Base-by-base conservation (phyloP, 495 filamentous ascomycete species). In the Cudoniella acicularis region DNA sequence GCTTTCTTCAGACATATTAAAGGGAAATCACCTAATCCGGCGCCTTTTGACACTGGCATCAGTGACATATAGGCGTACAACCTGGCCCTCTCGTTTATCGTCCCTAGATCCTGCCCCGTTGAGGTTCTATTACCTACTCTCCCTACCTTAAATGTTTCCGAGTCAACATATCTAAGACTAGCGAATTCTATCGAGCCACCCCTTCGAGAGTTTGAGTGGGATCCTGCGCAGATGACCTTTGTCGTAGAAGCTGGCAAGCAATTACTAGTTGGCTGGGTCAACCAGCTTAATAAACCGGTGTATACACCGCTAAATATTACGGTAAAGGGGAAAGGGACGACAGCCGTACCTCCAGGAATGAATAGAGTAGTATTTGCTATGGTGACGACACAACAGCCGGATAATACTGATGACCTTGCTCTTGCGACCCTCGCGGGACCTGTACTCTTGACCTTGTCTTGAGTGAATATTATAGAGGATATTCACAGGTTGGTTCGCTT, bases 61-160 rank as follows among this genome's bases (percentile, higher is more conserved):
- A 47, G 46, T 26, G 21, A 41, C 17, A 57, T 57, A 18, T 62
- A 27, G 52, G 49, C 54, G 52, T 62, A 62, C 27, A 62, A 62
- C 36, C 54, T 62, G 9, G 48, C 54, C 10, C 49, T 62, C 46
- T 49, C 10, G 10, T 61, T 61, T 55, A 55, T 61, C 26, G 53
- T 56, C 11, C 52, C 53, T 2, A 27, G 20, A 30, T 61, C 59
- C 43, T 61, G 27, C 21, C 20, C 13, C 23, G 23, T 50, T 23
- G 11, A 56, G 22, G 16, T 60, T 49, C 58, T 18, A 40, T 49
- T 60, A 18, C 20, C 43, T 18, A 54, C 45, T 9, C 58, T 60
- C 23, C 22, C 43, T 49, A 42, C 18, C 22, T 43, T 60, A 48
- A 60, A 47, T 47, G 20, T 61, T 56, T 56, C 18, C 0, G 27